Evolutionary conservation across 768 basidiomycete species (phyloP).

Genomic region (Pisolithus sp.): DNA sequence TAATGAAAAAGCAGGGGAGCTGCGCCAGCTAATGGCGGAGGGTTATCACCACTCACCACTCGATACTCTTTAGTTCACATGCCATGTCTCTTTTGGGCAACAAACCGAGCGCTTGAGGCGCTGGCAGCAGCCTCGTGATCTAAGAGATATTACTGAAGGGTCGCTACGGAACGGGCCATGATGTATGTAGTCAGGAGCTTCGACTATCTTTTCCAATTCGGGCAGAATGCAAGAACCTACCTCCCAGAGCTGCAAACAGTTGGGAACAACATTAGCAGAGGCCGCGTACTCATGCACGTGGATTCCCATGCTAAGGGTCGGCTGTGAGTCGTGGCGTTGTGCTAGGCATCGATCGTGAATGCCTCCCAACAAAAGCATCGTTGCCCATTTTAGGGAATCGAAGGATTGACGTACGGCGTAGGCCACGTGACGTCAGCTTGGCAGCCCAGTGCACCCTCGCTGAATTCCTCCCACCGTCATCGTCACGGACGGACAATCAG

Average conservation of each 20-base stretch:
- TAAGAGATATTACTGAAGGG: background rate
- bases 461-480: slow-evolving; percentile 4
- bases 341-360: too few relatives aligned
- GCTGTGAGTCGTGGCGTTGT: too few relatives aligned
- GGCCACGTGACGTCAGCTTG: background rate
- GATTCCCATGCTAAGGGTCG: too few relatives aligned
- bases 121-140: background rate
- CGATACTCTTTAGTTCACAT: background rate
- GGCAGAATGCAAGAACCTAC: too few relatives aligned
- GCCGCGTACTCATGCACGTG: too few relatives aligned
- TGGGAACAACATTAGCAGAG: too few relatives aligned
- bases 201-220: too few relatives aligned
- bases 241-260: too few relatives aligned
- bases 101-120: background rate
- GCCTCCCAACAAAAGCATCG: background rate
- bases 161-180: too few relatives aligned
- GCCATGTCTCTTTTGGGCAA: background rate
- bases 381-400: background rate
- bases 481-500: background rate
- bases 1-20: background rate
- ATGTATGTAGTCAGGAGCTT: too few relatives aligned
- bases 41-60: background rate
- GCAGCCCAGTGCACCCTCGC: background rate
- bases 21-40: background rate
- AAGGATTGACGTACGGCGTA: background rate